Base-by-base conservation (phyloP, 352 stramenopile species). In the Thalassiosira mediterranea region DNA sequence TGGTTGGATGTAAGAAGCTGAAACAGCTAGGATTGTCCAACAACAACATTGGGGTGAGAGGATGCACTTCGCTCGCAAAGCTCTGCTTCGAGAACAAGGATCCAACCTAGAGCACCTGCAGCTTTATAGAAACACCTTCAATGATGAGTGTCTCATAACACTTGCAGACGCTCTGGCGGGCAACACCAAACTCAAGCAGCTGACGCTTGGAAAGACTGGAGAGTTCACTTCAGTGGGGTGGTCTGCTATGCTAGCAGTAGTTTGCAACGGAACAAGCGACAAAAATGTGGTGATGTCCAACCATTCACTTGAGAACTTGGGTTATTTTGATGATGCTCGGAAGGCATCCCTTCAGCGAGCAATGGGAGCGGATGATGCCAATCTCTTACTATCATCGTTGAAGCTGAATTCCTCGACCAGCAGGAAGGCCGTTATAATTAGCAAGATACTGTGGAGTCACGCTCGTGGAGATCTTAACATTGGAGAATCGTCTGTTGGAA, bases 11-110 rank as follows among this genome's bases (percentile, higher is more conserved):
- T 17, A 71, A 42, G 40, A 62, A 29, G 0, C 62, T 71, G 61
- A 38, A 3, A 25, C 26, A 15, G 0, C 47, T 71, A 4, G 8
- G 3, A 1, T 40, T 71, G 26, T 8, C 23, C 49, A 2, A 13
- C 26, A 44, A 26, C 37, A 28, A 28, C 10, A 71, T 71, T 51
- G 61, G 61, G 25, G 25, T 7, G 31, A 49, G n/a, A 23, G 61
- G 61, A 4, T 71, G 61, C 34, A 71, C 61, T 53, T 61, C 61
- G 3, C 46, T 71, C 19, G 46, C 61, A 19, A 71, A 52, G 34
- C n/a, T n/a, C 48, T 71, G 44, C 47, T 71, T 3, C 10, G 11
- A 48, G 40, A 62, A 10, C 21, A 2, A 61, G 46, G 44, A 49
- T 61, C 26, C n/a, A 31, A 70, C 13, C 37, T 65, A 1, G n/a